Evolutionary conservation across 805 yeast species (phyloP).

Genomic region (Yamadazyma kitorensis): DNA sequence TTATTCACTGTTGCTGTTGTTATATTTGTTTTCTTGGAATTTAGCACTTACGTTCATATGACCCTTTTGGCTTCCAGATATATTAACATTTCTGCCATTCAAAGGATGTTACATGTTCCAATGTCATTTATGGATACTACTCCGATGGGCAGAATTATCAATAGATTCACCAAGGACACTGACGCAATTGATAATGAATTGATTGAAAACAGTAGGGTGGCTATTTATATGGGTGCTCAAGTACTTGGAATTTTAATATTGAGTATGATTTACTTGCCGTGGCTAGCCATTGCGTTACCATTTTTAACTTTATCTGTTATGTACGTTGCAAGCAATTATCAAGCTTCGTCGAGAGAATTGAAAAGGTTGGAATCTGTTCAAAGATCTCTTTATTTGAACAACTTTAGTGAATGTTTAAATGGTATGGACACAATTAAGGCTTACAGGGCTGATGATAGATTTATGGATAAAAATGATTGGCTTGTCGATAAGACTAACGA

Average conservation of each 20-base stretch:
- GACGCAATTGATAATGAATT: slow-evolving; percentile 79
- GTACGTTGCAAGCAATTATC: slow-evolving; percentile 28
- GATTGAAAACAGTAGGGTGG: slow-evolving; percentile 62
- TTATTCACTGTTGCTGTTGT: slow-evolving; percentile 45
- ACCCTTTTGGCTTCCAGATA: slow-evolving; percentile 39
- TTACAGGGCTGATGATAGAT: slow-evolving; percentile 22
- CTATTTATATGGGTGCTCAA: slow-evolving; percentile 51
- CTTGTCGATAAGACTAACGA: slow-evolving; percentile 32
- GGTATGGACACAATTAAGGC: slow-evolving; percentile 38
- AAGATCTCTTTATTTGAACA: slow-evolving; percentile 37
- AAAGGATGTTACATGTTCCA: slow-evolving; percentile 66
- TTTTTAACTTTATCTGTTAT: slow-evolving; percentile 23
- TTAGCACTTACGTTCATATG: slow-evolving; percentile 31
- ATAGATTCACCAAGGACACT: slow-evolving; percentile 84
- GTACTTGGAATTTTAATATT: slow-evolving; percentile 53
- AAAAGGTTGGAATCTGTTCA: slow-evolving; percentile 38
- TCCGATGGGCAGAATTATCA: slow-evolving; percentile 82
- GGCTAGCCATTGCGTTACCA: slow-evolving; percentile 39
- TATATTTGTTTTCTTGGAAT: slow-evolving; percentile 43
- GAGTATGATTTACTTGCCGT: slow-evolving; percentile 35
- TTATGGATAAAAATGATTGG: slow-evolving; percentile 23
- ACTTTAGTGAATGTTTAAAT: slow-evolving; percentile 33
- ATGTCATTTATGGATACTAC: slow-evolving; percentile 82
- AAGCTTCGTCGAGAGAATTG: slow-evolving; percentile 35
- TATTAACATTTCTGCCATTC: slow-evolving; percentile 60